These are phyloP conservation scores for Yamadazyma diospyri DNA, from an alignment of 1,139 yeast genomes.

Conservation along the genomic window DNA sequence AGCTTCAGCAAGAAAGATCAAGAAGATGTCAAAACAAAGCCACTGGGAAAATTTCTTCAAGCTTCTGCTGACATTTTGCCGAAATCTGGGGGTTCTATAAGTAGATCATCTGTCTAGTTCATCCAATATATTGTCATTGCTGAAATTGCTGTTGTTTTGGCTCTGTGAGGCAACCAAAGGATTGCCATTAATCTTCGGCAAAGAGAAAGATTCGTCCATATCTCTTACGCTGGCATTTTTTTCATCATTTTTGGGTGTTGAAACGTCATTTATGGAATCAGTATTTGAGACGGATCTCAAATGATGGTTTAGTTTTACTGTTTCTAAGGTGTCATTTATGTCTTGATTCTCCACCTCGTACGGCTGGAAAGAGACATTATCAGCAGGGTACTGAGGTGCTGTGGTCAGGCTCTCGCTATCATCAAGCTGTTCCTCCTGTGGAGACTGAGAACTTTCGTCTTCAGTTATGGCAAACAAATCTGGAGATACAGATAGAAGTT, in stretches of 20 bases:
- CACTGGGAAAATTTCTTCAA: neutral
- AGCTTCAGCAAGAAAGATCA: slow-evolving; percentile 28
- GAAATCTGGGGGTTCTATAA: neutral
- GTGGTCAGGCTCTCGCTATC: slow-evolving; percentile 8
- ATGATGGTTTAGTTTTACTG: slow-evolving; percentile 10
- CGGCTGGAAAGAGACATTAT: neutral
- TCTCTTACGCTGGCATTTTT: slow-evolving; percentile 5
- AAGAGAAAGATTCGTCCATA: slow-evolving; percentile 29
- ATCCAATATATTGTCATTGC: slow-evolving; percentile 10
- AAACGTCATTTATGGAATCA: slow-evolving; percentile 5
- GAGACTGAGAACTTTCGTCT: slow-evolving; percentile 12
- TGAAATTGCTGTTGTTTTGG: slow-evolving; percentile 7
- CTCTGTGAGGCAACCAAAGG: slow-evolving; percentile 10
- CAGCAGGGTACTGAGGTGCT: slow-evolving; percentile 2
- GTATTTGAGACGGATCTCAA: slow-evolving; percentile 3
- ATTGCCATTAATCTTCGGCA: slow-evolving; percentile 23
- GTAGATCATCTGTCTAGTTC: slow-evolving; percentile 6
- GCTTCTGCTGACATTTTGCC: neutral
- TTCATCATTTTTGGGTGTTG: slow-evolving; percentile 6
- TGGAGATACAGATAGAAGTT: slow-evolving; percentile 51
- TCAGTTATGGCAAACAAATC: slow-evolving; percentile 43
- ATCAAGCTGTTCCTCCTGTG: slow-evolving; percentile 11
- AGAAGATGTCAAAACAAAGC: neutral
- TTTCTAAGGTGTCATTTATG: slow-evolving; percentile 13
- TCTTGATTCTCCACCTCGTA: slow-evolving; percentile 8